A percentile compares a stretch with the other conserved stretches of the same genome.
Evolutionary conservation across 2,329 filamentous ascomycete genomes (phyloP).

Genomic region (Reticulascus tulasneorum): DNA sequence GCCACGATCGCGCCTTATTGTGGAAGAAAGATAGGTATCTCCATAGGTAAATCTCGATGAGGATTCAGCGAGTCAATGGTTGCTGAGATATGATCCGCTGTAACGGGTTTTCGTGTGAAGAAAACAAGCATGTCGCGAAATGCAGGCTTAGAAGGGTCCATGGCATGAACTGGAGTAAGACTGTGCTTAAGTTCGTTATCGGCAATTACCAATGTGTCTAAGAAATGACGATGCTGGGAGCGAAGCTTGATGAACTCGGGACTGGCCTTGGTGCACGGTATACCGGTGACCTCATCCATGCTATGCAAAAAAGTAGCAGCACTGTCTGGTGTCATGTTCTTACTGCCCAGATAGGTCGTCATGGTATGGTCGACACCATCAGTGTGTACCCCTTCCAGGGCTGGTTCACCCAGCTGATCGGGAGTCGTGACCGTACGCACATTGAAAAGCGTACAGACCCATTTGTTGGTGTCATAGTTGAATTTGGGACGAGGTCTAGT

Average conservation of each 20-base stretch:
- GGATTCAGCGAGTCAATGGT: conserved; percentile 20
- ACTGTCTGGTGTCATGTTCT: conserved; percentile 23
- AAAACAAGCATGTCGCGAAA: conserved; percentile 26
- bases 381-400: conserved; percentile 26
- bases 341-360: conserved; percentile 22
- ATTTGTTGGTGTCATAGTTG: conserved; percentile 21
- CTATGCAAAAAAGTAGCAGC: conserved; percentile 26
- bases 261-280: conserved; percentile 16
- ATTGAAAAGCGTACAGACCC: conserved; percentile 24
- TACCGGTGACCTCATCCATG: conserved; percentile 21
- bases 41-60: conserved; percentile 20
- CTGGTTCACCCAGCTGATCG: conserved; percentile 24
- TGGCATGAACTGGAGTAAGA: conserved; percentile 18
- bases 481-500: conserved; percentile 18
- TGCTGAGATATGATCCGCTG: conserved; percentile 18
- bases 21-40: conserved; percentile 21
- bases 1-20: too few species aligned
- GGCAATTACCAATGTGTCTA: conserved; percentile 23
- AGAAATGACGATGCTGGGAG: conserved; percentile 20
- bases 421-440: conserved; percentile 24
- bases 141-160: conserved; percentile 18
- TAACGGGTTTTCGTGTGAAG: conserved; percentile 23
- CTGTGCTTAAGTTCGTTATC: conserved; percentile 25
- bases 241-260: conserved; percentile 17
- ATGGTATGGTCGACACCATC: conserved; percentile 29